Evolutionary conservation across 169 alveolate genomes (phyloP).

Genomic region (Plasmodium falciparum): DNA sequence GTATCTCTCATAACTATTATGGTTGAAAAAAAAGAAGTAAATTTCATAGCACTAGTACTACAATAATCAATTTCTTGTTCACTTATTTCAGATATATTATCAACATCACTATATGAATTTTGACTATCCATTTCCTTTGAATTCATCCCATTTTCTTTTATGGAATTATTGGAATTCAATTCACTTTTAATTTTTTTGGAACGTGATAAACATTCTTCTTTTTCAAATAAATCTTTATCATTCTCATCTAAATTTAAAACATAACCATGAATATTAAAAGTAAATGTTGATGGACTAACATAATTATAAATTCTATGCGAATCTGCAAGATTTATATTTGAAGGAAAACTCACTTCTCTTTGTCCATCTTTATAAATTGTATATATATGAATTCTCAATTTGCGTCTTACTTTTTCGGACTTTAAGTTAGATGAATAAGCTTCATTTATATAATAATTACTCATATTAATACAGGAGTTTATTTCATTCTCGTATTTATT

Average conservation of each 20-base stretch:
- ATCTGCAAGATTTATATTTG: slow-evolving; percentile 50
- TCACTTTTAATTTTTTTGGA: neutral
- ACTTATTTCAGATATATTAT: slow-evolving; percentile 28
- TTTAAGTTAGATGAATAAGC: slow-evolving; percentile 62
- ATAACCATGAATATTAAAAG: slow-evolving; percentile 75
- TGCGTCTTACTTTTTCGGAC: slow-evolving; percentile 62
- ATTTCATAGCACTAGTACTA: slow-evolving; percentile 71
- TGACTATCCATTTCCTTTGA: slow-evolving; percentile 30
- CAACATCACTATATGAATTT: slow-evolving; percentile 55
- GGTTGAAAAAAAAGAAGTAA: slow-evolving; percentile 74
- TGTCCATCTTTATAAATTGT: slow-evolving; percentile 73
- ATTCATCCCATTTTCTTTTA: slow-evolving; percentile 4
- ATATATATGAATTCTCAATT: slow-evolving; percentile 55
- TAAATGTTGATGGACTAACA: slow-evolving; percentile 64
- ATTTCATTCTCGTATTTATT: slow-evolving; percentile 64
- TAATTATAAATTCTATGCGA: slow-evolving; percentile 32
- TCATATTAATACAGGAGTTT: slow-evolving; percentile 67
- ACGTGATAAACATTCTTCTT: slow-evolving; percentile 2
- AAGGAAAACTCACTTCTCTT: slow-evolving; percentile 59
- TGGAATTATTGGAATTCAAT: neutral
- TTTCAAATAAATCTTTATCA: slow-evolving; percentile 39
- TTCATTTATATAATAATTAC: slow-evolving; percentile 68
- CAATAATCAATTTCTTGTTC: slow-evolving; percentile 52
- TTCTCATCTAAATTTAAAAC: slow-evolving; percentile 60
- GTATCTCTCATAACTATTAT: slow-evolving; percentile 69